phyloP scores from a whole-genome alignment of 2,329 filamentous ascomycete species.

The Colletotrichum lentis region DNA sequence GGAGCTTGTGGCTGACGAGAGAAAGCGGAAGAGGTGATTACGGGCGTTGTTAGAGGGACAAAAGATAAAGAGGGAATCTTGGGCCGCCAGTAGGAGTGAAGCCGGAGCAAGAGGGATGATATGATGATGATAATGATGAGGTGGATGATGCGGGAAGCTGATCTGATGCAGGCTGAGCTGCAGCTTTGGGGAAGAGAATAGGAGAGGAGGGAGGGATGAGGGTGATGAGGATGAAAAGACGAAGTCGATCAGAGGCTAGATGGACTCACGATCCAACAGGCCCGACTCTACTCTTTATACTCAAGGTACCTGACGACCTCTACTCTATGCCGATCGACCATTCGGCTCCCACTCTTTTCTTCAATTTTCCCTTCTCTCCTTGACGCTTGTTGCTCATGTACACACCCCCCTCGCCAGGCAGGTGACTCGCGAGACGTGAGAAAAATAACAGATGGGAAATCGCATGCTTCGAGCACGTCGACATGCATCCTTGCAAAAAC shows the following conservation, averaged over 20 bases:
- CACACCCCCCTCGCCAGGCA: slow-evolving; percentile 15
- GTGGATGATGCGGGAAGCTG: background rate
- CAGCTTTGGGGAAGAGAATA: slow-evolving; percentile 5
- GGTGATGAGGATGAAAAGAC: slow-evolving; percentile 13
- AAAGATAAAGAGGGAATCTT: slow-evolving; percentile 13
- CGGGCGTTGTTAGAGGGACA: background rate
- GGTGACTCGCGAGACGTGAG: slow-evolving; percentile 28
- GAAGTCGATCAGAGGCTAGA: slow-evolving; percentile 23
- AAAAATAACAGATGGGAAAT: slow-evolving; percentile 12
- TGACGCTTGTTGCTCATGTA: background rate
- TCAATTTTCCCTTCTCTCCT: background rate
- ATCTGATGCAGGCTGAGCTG: background rate
- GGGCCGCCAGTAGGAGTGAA: slow-evolving; percentile 7
- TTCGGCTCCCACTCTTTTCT: slow-evolving; percentile 8
- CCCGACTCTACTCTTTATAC: slow-evolving; percentile 25
- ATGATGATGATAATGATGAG: no score
- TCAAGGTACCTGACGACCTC: slow-evolving; percentile 3
- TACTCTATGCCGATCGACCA: slow-evolving; percentile 1
- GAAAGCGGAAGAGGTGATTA: background rate
- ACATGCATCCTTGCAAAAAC: slow-evolving; percentile 34
- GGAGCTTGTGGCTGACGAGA: slow-evolving; percentile 9
- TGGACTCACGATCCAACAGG: slow-evolving; percentile 31
- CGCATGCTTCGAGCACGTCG: slow-evolving; percentile 25
- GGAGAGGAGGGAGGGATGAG: background rate
- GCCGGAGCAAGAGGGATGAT: slow-evolving; percentile 7